These are phyloP conservation scores for Glebionis coronaria DNA, from an alignment of 129 eudicot genomes.

Conservation along the genomic window DNA sequence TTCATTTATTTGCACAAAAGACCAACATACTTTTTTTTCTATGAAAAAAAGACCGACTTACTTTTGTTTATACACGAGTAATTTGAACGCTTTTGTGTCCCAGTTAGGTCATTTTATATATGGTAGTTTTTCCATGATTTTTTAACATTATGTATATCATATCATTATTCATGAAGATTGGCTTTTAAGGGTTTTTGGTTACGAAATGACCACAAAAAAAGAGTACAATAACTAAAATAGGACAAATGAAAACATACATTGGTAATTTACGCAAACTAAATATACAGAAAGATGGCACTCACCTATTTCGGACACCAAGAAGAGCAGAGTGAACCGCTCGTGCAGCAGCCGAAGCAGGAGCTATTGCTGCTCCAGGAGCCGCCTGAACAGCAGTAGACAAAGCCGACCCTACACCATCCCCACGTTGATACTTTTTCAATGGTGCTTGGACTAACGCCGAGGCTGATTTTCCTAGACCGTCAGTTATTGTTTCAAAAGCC, in stretches of 20 bases:
- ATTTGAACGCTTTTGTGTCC: no score
- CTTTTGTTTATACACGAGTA: no score
- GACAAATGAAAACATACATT: neutral
- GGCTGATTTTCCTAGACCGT: constrained; percentile 79
- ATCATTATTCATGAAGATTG: no score
- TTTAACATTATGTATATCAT: no score
- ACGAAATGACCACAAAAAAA: no score
- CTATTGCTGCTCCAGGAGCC: constrained; percentile 94
- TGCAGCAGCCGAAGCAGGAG: constrained; percentile 94
- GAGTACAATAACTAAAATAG: no score
- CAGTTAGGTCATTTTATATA: no score
- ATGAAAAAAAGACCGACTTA: no score
- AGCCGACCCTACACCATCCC: constrained; percentile 77
- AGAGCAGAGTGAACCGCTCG: constrained; percentile 86
- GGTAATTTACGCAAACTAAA: neutral
- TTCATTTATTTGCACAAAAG: no score
- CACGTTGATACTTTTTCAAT: constrained; percentile 74
- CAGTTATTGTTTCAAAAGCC: constrained; percentile 89
- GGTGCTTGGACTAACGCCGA: constrained; percentile 78
- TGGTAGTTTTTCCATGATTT: no score
- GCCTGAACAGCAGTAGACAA: constrained; percentile 75
- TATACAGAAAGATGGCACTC: constrained; percentile 3
- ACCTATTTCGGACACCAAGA: constrained; percentile 96
- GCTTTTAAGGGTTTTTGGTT: no score
- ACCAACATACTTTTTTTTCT: no score